Conservation (phyloP, 768 basidiomycete genomes). For the Mycena capillaripes region DNA sequence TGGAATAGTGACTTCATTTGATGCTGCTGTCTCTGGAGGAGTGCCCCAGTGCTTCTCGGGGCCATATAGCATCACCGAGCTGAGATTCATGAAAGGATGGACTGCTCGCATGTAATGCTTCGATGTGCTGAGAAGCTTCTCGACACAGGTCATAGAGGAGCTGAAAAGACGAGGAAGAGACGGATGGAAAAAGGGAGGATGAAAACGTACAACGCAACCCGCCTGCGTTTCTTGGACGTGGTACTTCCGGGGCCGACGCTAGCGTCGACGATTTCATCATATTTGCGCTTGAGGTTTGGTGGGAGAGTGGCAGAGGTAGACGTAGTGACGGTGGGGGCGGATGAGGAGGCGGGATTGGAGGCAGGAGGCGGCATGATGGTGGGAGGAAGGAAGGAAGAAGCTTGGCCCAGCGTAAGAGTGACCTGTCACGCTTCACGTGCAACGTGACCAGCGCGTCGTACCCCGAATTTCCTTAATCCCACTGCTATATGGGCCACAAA, state of each 20-base stretch:
- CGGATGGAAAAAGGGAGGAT: background rate
- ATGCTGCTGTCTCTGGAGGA: background rate
- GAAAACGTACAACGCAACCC: background rate
- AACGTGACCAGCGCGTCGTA: background rate
- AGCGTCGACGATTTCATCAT: background rate
- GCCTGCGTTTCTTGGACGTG: background rate
- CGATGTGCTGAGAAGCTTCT: background rate
- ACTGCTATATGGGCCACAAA: too few relatives aligned
- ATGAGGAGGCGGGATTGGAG: background rate
- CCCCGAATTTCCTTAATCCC: background rate
- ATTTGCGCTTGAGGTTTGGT: background rate
- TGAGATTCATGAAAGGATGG: background rate
- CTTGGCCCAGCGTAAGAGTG: background rate
- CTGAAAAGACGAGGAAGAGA: background rate
- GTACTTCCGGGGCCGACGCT: background rate
- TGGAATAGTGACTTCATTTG: background rate
- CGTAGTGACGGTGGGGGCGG: background rate
- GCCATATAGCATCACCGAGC: background rate
- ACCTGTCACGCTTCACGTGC: background rate
- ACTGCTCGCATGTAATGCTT: background rate
- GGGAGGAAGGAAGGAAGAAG: background rate
- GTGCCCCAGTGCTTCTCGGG: background rate
- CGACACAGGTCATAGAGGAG: background rate
- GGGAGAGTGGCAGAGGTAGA: background rate
- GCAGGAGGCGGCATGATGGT: background rate